Base-by-base conservation (phyloP, 1,284 basidiomycete genomes). In the Malassezia japonica region DNA sequence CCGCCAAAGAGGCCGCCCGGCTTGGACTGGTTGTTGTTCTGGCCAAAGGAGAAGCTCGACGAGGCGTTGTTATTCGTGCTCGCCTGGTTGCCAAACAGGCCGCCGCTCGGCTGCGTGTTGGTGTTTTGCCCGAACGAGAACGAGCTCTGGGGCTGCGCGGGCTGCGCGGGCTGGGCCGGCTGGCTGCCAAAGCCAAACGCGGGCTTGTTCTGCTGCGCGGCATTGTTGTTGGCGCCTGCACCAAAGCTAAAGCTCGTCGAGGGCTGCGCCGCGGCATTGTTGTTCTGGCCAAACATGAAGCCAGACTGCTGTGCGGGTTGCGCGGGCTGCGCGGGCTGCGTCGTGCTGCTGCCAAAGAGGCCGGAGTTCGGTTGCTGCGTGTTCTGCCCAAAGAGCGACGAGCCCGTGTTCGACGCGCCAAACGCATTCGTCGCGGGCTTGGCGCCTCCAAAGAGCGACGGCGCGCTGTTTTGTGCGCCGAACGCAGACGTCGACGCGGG, bases 1-100 rank as follows among this genome's bases (percentile, higher is more conserved):
- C 54, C 53, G 21, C 61, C 57, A 61, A 85, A 84, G 13, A 84
- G 66, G 40, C 78, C 75, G 3, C 75, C 62, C 3, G 51, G 51
- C 47, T 54, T 66, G 21, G 48, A 10, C 2, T 15, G 7, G 6
- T 33, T 35, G 48, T 56, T 50, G 43, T 43, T 47, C 2, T 44
- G 37, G 25, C 62, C 62, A 32, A 62, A 62, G 9, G 60, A 59
- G 44, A 68, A 61, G 37, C 57, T 21, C 1, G 5, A 25, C 6
- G 20, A 7, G 33, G 28, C 27, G 29, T 23, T 23, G 8, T 18
- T 18, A 23, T 23, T 23, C 23, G 31, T 34, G 27, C 27, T 42
- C 37, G 31, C 27, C 37, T 20, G 15, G 41, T 56, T 47, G 52
- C 57, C 72, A 62, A 61, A 67, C 58, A 45, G 63, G 59, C 48